phyloP scores from a whole-genome alignment of 176 grass and related monocot species.

The Bolboschoenus planiculmis region DNA sequence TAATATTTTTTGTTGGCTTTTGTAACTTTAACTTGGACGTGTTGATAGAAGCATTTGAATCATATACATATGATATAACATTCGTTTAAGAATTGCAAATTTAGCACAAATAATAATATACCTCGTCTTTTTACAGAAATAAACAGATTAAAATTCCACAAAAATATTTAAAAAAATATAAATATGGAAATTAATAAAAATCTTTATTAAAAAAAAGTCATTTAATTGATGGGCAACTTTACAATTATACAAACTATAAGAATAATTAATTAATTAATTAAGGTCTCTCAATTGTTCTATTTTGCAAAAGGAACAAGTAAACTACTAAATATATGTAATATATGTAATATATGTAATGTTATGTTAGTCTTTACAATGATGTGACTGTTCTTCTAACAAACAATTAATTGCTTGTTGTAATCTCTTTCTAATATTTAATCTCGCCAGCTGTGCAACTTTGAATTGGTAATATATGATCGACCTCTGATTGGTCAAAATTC shows the following conservation, averaged over 20 bases:
- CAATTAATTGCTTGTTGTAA: neutral
- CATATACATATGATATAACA: too few relatives aligned
- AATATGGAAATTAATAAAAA: too few relatives aligned
- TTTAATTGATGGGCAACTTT: neutral
- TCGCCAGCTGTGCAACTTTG: neutral
- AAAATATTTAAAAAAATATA: too few relatives aligned
- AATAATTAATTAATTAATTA: neutral
- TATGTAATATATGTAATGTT: too few relatives aligned
- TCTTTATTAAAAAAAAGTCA: too few relatives aligned
- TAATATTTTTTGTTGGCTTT: too few relatives aligned
- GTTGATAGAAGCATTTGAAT: neutral
- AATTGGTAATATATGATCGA: neutral
- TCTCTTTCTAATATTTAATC: constrained; percentile 13
- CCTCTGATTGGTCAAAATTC: neutral
- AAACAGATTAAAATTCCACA: too few relatives aligned
- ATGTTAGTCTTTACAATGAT: neutral
- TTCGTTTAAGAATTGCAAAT: too few relatives aligned
- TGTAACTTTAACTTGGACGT: too few relatives aligned
- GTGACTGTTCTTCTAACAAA: neutral
- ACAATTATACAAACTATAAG: neutral
- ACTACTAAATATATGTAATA: neutral
- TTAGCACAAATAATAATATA: too few relatives aligned
- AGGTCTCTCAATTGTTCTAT: neutral
- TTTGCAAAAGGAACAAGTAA: neutral
- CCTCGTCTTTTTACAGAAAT: too few relatives aligned